phyloP scores from a whole-genome alignment of 1,139 yeast genomes.

The Hyphopichia buzzinii region DNA sequence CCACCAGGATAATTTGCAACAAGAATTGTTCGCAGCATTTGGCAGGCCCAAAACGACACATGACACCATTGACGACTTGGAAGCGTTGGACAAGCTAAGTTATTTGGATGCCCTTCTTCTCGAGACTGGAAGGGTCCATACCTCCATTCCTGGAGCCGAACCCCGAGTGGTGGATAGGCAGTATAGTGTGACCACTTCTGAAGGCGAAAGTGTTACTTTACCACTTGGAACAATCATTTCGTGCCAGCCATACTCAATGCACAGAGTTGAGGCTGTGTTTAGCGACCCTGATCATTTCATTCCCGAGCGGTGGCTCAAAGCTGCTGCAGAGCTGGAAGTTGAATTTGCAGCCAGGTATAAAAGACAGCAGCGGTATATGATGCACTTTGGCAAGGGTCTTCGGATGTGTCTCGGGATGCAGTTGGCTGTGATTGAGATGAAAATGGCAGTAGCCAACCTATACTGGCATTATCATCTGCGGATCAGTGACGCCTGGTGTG shows the following conservation, averaged over 20 bases:
- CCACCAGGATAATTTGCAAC: constrained; percentile 40
- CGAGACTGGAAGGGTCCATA: constrained; percentile 60
- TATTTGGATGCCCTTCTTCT: constrained; percentile 55
- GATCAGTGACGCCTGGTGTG: constrained; percentile 46
- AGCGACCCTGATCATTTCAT: constrained; percentile 49
- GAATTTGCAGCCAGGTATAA: constrained; percentile 39
- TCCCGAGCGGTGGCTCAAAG: constrained; percentile 63
- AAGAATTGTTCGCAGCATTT: constrained; percentile 39
- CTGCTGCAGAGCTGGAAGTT: constrained; percentile 27
- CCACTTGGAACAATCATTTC: constrained; percentile 61
- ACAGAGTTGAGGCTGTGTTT: constrained; percentile 50
- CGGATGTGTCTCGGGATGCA: constrained; percentile 76
- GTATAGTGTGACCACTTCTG: constrained; percentile 18
- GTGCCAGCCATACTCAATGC: constrained; percentile 66
- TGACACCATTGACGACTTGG: constrained; percentile 30
- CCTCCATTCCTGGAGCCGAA: constrained; percentile 76
- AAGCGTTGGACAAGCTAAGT: constrained; percentile 49
- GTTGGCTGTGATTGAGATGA: constrained; percentile 66
- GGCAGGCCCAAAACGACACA: constrained; percentile 27
- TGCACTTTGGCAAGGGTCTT: constrained; percentile 74
- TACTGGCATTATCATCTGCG: constrained; percentile 46
- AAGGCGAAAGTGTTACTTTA: constrained; percentile 25
- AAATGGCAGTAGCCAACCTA: constrained; percentile 52
- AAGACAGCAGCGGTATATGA: constrained; percentile 51
- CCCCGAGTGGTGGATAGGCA: constrained; percentile 50